phyloP scores from a whole-genome alignment of 441 rosid genomes.

The Erodium texanum region DNA sequence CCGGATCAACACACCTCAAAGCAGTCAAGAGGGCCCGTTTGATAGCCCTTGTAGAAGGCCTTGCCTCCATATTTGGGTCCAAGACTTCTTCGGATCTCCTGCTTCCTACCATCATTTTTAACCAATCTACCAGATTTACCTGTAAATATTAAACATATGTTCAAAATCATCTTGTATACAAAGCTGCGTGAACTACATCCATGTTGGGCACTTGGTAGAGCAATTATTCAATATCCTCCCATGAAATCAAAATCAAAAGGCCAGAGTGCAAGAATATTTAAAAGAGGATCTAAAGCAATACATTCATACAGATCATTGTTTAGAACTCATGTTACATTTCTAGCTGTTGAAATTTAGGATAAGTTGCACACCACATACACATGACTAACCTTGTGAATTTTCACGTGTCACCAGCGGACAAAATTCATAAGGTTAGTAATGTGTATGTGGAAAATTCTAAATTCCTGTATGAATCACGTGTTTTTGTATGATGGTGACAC shows the following conservation, averaged over 20 bases:
- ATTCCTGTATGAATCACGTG: no score
- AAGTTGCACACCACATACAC: no score
- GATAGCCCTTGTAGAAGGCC: conserved; percentile 70
- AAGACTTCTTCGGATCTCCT: conserved; percentile 79
- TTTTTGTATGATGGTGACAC: no score
- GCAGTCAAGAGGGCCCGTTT: conserved; percentile 88
- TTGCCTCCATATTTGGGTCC: conserved; percentile 69
- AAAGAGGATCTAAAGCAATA: no score
- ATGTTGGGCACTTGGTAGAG: not conserved
- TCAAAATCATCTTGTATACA: not conserved
- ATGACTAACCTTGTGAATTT: no score
- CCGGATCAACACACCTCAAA: conserved; percentile 88
- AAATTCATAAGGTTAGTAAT: no score
- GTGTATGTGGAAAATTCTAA: no score
- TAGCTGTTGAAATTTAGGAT: no score
- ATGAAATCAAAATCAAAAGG: not conserved
- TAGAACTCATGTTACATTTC: no score
- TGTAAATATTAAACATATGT: conserved; percentile 22
- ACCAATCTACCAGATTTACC: conserved; percentile 97
- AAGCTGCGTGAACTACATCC: not conserved
- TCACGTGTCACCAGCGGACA: no score
- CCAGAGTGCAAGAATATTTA: not conserved
- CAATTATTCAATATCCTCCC: not conserved
- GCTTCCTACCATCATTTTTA: conserved; percentile 88
- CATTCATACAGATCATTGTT: no score